Conservation (phyloP, 805 yeast species). For the Wickerhamiella sergipiensis region DNA sequence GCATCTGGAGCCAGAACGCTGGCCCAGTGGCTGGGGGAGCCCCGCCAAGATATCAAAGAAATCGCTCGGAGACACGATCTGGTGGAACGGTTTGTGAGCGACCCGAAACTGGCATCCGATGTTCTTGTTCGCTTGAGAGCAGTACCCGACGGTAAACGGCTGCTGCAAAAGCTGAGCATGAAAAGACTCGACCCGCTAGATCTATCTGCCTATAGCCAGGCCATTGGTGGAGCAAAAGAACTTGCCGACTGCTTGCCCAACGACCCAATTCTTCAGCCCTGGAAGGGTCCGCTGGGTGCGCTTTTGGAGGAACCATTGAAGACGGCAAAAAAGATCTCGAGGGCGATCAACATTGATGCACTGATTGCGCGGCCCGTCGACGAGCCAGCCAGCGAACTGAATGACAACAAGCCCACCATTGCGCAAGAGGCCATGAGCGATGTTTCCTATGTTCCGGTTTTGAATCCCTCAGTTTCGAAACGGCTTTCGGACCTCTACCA, state of each 20-base stretch:
- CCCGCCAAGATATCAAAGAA: constrained; percentile 46
- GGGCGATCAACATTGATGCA: constrained; percentile 29
- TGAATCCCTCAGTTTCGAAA: constrained; percentile 10
- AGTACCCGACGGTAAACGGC: constrained; percentile 30
- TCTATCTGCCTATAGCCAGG: constrained; percentile 31
- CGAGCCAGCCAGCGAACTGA: constrained; percentile 26
- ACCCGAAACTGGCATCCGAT: constrained; percentile 39
- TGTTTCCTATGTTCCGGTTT: constrained; percentile 11
- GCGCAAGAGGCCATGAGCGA: neutral
- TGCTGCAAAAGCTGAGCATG: constrained; percentile 25
- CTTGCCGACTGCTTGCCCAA: constrained; percentile 8
- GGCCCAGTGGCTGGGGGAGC: constrained; percentile 71
- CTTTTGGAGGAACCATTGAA: constrained; percentile 19
- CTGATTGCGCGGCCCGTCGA: constrained; percentile 6
- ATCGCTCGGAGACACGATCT: constrained; percentile 42
- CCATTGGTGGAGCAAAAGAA: constrained; percentile 22
- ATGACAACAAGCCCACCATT: neutral
- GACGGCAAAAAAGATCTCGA: constrained; percentile 31
- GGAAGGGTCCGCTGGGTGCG: constrained; percentile 3
- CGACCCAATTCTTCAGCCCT: neutral
- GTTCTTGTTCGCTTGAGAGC: constrained; percentile 36
- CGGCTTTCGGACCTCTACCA: constrained; percentile 13
- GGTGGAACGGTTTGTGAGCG: constrained; percentile 31
- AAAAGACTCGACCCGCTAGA: constrained; percentile 34
- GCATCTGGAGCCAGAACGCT: constrained; percentile 70